Conservation (phyloP, 805 yeast species). For the Nakazawaea ishiwadae region DNA sequence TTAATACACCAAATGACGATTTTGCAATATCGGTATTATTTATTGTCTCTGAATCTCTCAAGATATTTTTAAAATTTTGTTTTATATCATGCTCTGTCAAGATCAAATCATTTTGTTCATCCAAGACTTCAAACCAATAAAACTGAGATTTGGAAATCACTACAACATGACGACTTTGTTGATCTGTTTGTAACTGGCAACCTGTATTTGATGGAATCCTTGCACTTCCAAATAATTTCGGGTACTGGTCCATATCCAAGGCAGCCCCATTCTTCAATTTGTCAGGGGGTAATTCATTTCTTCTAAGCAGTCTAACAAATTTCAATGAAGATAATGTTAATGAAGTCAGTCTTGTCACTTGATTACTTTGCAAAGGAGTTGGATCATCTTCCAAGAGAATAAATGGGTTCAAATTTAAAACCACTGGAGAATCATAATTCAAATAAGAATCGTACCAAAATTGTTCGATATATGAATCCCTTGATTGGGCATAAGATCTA, state of each 20-base stretch:
- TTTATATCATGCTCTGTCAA: constrained; percentile 72
- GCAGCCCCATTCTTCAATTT: constrained; percentile 54
- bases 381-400: constrained; percentile 91
- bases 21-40: constrained; percentile 58
- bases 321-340: constrained; percentile 72
- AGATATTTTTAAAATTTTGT: constrained; percentile 68
- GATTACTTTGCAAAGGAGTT: constrained; percentile 58
- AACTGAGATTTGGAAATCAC: constrained; percentile 83
- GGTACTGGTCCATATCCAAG: constrained; percentile 89
- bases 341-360: constrained; percentile 77
- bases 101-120: constrained; percentile 63
- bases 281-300: constrained; percentile 72
- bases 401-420: constrained; percentile 86
- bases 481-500: constrained; percentile 52
- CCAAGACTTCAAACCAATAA: constrained; percentile 93
- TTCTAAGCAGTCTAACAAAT: constrained; percentile 74
- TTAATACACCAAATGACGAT: constrained; percentile 82
- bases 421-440: constrained; percentile 85
- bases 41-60: constrained; percentile 62
- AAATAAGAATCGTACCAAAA: constrained; percentile 92
- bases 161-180: constrained; percentile 71
- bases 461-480: constrained; percentile 85
- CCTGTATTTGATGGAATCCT: constrained; percentile 81
- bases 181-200: constrained; percentile 81
- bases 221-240: constrained; percentile 80